These are phyloP conservation scores for Yamadazyma buinensis DNA, from an alignment of 1,139 yeast species.

Conservation along the genomic window DNA sequence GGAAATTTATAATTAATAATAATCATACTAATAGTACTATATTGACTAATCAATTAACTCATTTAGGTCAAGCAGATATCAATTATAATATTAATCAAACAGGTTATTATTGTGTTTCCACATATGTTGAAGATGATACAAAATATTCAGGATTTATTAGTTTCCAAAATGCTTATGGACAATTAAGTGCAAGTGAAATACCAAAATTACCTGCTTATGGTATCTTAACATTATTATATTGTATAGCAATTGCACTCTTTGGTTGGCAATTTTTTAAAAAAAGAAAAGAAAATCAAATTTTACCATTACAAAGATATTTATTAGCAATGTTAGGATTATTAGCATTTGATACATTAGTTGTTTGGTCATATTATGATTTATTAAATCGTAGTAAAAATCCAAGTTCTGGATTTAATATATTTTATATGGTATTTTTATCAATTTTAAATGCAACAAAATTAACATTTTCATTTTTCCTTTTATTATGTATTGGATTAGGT, in stretches of 20 bases:
- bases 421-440: constrained; percentile 75
- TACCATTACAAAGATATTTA: constrained; percentile 88
- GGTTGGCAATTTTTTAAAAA: constrained; percentile 84
- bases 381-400: constrained; percentile 57
- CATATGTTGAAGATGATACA: constrained; percentile 42
- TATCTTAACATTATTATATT: constrained; percentile 76
- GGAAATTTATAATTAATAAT: constrained; percentile 56
- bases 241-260: constrained; percentile 75
- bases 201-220: constrained; percentile 92
- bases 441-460: constrained; percentile 76
- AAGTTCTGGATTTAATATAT: constrained; percentile 60
- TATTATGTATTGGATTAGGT: constrained; percentile 83
- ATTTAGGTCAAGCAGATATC: constrained; percentile 57
- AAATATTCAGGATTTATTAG: constrained; percentile 63
- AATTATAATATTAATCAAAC: constrained; percentile 67
- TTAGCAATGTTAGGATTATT: constrained; percentile 81
- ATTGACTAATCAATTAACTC: constrained; percentile 51
- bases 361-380: constrained; percentile 90
- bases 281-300: constrained; percentile 68
- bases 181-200: constrained; percentile 82
- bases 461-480: constrained; percentile 83
- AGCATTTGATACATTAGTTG: constrained; percentile 78
- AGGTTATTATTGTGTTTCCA: constrained; percentile 89
- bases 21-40: constrained; percentile 50
- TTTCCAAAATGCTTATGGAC: constrained; percentile 90